phyloP scores from a whole-genome alignment of 208 protist genomes.

The Trichomonas vaginalis region DNA sequence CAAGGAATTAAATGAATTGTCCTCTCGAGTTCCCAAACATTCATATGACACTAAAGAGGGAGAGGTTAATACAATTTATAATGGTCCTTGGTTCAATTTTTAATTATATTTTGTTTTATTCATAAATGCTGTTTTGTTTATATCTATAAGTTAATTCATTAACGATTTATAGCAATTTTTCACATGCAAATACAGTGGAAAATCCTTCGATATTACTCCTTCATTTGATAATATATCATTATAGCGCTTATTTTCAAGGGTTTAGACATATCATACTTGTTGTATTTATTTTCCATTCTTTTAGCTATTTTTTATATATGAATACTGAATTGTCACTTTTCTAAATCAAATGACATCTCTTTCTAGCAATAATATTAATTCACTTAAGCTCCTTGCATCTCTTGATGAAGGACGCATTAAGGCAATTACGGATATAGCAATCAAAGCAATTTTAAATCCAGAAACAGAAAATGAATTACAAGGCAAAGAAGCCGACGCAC shows the following conservation, averaged over 20 bases:
- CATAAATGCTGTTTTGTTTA: too few relatives aligned
- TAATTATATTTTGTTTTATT: neutral
- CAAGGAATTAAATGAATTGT: neutral
- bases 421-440: neutral
- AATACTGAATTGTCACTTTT: neutral
- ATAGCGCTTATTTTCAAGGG: too few relatives aligned
- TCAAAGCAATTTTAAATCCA: neutral
- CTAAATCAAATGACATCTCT: neutral
- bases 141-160: too few relatives aligned
- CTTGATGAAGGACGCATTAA: neutral
- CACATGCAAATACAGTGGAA: too few relatives aligned
- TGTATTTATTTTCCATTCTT: too few relatives aligned
- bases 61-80: neutral
- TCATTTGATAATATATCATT: too few relatives aligned
- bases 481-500: neutral
- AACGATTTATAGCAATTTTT: too few relatives aligned
- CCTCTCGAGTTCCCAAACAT: neutral
- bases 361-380: neutral
- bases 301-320: too few relatives aligned
- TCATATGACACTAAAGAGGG: neutral
- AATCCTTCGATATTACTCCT: too few relatives aligned
- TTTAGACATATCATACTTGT: too few relatives aligned
- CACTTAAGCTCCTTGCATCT: neutral
- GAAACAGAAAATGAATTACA: neutral
- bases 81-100: neutral